Conservation (phyloP, 345 rosid species). For the Stellera chamaejasme region DNA sequence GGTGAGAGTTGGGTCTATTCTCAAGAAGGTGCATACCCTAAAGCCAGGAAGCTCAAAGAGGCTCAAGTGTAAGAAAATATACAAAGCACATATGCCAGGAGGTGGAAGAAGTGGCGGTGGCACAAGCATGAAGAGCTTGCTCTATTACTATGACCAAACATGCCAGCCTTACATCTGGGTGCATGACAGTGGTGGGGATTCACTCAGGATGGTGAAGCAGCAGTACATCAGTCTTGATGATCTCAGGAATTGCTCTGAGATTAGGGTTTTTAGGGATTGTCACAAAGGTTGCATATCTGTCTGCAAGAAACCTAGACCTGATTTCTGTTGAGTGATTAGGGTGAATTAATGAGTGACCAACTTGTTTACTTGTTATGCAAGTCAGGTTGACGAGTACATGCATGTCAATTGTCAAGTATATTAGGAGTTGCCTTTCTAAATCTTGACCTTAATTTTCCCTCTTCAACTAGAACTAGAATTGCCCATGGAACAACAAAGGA, state of each 20-base stretch:
- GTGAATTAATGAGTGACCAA: background rate
- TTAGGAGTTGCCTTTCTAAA: no score
- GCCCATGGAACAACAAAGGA: no score
- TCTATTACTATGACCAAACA: slow-evolving; percentile 66
- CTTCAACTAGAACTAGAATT: no score
- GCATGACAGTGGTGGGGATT: slow-evolving; percentile 59
- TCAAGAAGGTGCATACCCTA: slow-evolving; percentile 68
- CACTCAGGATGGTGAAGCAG: slow-evolving; percentile 79
- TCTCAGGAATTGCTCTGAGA: slow-evolving; percentile 73
- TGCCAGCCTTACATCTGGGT: slow-evolving; percentile 85
- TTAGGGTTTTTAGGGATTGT: slow-evolving; percentile 60
- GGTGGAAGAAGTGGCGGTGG: slow-evolving; percentile 6
- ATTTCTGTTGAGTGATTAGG: slow-evolving; percentile 35
- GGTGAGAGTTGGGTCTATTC: slow-evolving; percentile 72
- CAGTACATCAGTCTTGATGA: slow-evolving; percentile 84
- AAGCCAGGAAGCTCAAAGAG: slow-evolving; percentile 80
- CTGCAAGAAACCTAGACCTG: slow-evolving; percentile 70
- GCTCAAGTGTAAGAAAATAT: slow-evolving; percentile 62
- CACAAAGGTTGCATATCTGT: slow-evolving; percentile 67
- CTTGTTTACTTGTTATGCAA: slow-evolving; percentile 1
- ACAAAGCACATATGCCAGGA: slow-evolving; percentile 63
- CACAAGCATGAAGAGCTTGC: slow-evolving; percentile 48
- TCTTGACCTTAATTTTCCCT: no score
- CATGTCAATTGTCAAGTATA: no score
- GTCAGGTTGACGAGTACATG: background rate